Evolutionary conservation across 148 eudicot genomes (phyloP).

Genomic region (Hydrangea macrophylla): DNA sequence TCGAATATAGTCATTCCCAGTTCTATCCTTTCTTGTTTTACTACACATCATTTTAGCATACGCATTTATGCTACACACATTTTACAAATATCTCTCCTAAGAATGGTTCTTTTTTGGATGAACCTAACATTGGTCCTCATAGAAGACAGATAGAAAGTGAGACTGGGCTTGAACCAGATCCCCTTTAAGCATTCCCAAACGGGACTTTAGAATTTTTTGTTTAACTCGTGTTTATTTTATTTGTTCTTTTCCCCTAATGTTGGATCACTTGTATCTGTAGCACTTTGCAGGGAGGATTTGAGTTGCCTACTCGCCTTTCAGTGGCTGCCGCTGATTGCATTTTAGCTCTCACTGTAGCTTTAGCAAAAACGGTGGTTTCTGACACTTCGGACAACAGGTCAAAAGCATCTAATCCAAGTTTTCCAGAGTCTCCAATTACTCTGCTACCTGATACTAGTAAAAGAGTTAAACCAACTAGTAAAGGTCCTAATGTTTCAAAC

Average conservation of each 20-base stretch:
- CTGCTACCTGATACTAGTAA: constrained; percentile 20
- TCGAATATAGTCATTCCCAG: too few species aligned
- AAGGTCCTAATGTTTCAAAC: constrained; percentile 28
- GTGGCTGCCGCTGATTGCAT: constrained; percentile 79
- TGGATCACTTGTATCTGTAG: constrained; percentile 32
- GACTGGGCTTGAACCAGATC: too few species aligned
- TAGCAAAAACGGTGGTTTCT: constrained; percentile 38
- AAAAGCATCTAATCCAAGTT: constrained; percentile 20
- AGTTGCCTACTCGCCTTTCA: constrained; percentile 89
- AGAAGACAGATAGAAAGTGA: too few species aligned
- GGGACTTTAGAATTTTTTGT: too few species aligned
- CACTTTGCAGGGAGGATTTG: constrained; percentile 67
- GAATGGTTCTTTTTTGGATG: too few species aligned
- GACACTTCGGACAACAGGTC: constrained; percentile 25
- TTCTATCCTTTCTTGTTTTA: too few species aligned
- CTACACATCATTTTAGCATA: too few species aligned
- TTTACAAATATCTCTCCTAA: too few species aligned
- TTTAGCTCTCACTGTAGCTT: constrained; percentile 48
- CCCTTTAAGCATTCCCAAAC: too few species aligned
- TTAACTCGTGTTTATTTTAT: neutral
- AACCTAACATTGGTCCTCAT: too few species aligned
- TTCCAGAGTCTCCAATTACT: constrained; percentile 21
- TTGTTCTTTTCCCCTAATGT: neutral
- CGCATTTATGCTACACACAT: too few species aligned
- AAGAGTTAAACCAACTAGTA: constrained; percentile 29